Conservation (phyloP, 306 rosid genomes). For the Abrus precatorius region DNA sequence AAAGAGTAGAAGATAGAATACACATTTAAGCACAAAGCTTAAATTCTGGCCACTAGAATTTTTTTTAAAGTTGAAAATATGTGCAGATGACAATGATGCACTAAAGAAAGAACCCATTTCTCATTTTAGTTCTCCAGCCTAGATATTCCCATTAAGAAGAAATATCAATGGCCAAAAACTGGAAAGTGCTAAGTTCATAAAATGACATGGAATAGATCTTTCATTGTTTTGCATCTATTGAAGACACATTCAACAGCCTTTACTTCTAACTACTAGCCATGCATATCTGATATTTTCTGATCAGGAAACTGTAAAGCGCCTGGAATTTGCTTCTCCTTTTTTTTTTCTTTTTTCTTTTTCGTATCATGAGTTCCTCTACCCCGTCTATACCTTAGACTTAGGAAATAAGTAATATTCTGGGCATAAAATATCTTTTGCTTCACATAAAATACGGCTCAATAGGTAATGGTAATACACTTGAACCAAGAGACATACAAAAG, state of each 20-base stretch:
- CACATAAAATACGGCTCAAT: background rate
- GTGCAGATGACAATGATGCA: background rate
- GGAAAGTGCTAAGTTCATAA: background rate
- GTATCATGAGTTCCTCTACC: background rate
- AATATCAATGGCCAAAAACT: background rate
- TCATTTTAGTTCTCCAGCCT: constrained; percentile 22
- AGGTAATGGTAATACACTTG: background rate
- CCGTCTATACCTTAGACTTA: background rate
- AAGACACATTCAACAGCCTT: background rate
- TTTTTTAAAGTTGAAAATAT: background rate
- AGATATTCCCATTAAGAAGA: constrained; percentile 9
- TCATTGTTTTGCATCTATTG: background rate
- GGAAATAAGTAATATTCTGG: background rate
- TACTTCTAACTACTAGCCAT: background rate
- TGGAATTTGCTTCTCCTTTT: background rate
- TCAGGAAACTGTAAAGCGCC: constrained; percentile 5
- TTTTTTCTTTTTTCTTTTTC: background rate
- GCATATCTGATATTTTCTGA: background rate
- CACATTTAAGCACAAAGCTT: background rate
- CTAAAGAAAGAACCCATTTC: constrained; percentile 17
- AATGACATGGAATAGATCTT: constrained; percentile 8
- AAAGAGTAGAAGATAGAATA: background rate
- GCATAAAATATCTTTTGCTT: background rate
- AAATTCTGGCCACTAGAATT: background rate
- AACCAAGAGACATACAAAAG: background rate